Evolutionary conservation across 768 basidiomycete species (phyloP), one percentile per base, ranked within the genome.

Genomic region (Serpula lacrymans): DNA sequence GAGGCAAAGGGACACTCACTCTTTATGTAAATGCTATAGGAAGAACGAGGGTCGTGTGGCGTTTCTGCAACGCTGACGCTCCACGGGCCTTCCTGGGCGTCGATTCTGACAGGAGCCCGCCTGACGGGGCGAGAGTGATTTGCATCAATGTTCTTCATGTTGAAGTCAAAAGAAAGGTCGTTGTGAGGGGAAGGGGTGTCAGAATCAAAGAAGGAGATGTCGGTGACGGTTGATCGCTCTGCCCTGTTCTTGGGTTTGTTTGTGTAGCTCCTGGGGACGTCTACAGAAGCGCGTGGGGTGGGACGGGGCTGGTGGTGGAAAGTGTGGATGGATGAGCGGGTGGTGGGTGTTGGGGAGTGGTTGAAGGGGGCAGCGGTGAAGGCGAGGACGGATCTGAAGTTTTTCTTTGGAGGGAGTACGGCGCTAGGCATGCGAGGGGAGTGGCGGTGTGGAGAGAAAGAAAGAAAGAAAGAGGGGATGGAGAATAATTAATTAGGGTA

Each of bases 11-110:
- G 34, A 39, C 43, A 52, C 87, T 72, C 64, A 91, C 89, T 92
- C 76, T 90, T 92, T 66, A 92, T 80, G 71, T 92, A 92, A 57
- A 92, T 75, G 58, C 77, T 83, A 69, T 84, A 92, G 7, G 80
- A 77, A 42, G 60, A 62, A 49, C 72, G 69, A 33, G 80, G 58
- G 63, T 86, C 82, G 59, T 88, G 76, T 17, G 85, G 85, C 38
- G 80, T 83, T 69, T 90, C 87, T 48, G 90, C 90, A 48, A 91
- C 88, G 59, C 85, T 88, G 58, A 93, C 79, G 54, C 80, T 80
- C 90, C 90, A 93, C 17, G 80, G 87, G 11, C 85, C 87, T 55
- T 88, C 86, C 62, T 87, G 79, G 30, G 71, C 71, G 59, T 89
- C 85, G 47, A 82, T 71, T 34, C 85, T 77, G 24, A 80, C 70